Evolutionary conservation across 768 basidiomycete species (phyloP), one percentile per base, ranked within the genome.

Genomic region (Leccinum ochraceum): DNA sequence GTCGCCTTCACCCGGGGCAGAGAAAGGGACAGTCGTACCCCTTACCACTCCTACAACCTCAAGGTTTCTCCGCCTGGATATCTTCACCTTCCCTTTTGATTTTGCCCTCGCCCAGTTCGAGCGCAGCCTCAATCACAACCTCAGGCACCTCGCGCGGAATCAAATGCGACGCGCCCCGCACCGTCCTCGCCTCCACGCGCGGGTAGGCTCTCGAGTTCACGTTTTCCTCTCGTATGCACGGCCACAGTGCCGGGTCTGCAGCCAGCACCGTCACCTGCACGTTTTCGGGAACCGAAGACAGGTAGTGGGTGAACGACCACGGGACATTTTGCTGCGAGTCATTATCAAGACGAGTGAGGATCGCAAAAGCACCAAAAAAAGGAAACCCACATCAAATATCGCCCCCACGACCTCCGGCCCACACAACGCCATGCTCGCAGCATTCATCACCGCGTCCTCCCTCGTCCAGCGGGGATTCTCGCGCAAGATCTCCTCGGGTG

Each of bases 301-400:
- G 34, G 3, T 34, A 46, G 17, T 60, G 60, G 4, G 56, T 26
- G 32, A 69, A 69, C 14, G 67, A 66, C 69, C 69, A 69, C 14
- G 67, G 65, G 1, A 16, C 3, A 49, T 69, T 70, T 64, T 69
- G 65, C 69, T 71, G 39, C 39, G 4, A n/a, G 17, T 42, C 3
- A 8, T n/a, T n/a, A 4, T 44, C n/a, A n/a, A 6, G 10, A 32
- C 30, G 30, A 32, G 30, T 10, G 30, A 32, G 17, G 16, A 39
- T 39, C 37, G 17, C 37, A 39, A n/a, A n/a, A 44, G 42, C 9
- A 42, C 24, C 24, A 26, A 26, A 26, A 26, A 44, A 44, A n/a
- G 17, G 8, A 42, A 42, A 42, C 39, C 8, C 8, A n/a, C 39
- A 42, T 42, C 39, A 9, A 42, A 42, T n/a, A n/a, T 42, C 39